phyloP scores from a whole-genome alignment of 2,329 filamentous ascomycete genomes.

The Claviceps capensis region DNA sequence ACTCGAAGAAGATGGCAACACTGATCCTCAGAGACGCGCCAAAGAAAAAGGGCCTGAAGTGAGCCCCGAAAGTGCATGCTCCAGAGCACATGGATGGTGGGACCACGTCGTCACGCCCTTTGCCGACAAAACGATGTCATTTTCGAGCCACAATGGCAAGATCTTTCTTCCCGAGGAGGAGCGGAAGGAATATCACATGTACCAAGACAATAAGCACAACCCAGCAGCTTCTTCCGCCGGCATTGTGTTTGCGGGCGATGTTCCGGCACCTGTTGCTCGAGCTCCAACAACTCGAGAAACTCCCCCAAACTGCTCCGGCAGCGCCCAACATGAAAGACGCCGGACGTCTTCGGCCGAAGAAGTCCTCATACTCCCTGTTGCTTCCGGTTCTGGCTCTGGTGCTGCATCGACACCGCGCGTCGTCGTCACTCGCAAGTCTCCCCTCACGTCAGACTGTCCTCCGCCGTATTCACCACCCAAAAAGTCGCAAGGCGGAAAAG shows the following conservation, averaged over 20 bases:
- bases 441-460: constrained; percentile 24
- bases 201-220: constrained; percentile 7
- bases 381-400: background rate
- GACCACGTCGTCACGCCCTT: constrained; percentile 64
- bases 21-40: constrained; percentile 23
- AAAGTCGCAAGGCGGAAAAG: constrained; percentile 17
- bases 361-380: background rate
- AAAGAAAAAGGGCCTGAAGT: constrained; percentile 23
- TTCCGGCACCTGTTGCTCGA: constrained; percentile 22
- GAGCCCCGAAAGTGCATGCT: constrained; percentile 36
- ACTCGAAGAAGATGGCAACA: constrained; percentile 54
- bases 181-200: constrained; percentile 26
- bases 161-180: constrained; percentile 17
- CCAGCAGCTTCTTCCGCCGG: constrained; percentile 8
- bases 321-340: constrained; percentile 2
- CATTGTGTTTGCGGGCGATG: constrained; percentile 6
- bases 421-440: background rate
- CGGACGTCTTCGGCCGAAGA: background rate
- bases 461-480: constrained; percentile 42
- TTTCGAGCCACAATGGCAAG: constrained; percentile 25
- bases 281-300: constrained; percentile 22
- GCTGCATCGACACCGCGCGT: background rate
- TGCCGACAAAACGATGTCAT: constrained; percentile 29
- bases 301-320: constrained; percentile 15
- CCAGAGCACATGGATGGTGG: constrained; percentile 61